Evolutionary conservation across 2,329 filamentous ascomycete genomes (phyloP).

Genomic region (Fonsecaea erecta): DNA sequence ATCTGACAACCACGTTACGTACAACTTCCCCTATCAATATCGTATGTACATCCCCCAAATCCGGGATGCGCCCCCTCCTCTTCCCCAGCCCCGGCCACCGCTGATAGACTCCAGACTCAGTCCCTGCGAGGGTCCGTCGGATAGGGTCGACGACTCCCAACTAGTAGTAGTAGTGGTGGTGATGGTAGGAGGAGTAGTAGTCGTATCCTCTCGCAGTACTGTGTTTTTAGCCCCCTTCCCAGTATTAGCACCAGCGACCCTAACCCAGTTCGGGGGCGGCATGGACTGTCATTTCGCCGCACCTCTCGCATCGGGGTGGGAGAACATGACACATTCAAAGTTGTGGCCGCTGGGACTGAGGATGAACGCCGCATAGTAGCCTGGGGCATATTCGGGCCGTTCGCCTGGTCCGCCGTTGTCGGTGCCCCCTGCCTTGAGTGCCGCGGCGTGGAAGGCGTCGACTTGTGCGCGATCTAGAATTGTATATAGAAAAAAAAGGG

Average conservation of each 20-base stretch:
- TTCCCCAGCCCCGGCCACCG: neutral
- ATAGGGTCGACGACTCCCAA: too few species aligned
- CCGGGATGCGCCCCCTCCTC: neutral
- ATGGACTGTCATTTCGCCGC: conserved; percentile 7
- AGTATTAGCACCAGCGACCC: neutral
- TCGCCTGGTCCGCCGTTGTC: conserved; percentile 57
- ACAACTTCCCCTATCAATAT: neutral
- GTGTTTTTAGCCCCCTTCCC: neutral
- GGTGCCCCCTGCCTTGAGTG: conserved; percentile 51
- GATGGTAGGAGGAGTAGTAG: too few species aligned
- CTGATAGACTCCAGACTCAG: conserved; percentile 10
- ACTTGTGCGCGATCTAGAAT: conserved; percentile 42
- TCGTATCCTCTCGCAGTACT: neutral
- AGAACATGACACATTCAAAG: conserved; percentile 52
- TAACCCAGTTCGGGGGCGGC: neutral
- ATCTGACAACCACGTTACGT: neutral
- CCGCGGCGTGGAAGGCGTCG: conserved; percentile 53
- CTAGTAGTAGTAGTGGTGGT: too few species aligned
- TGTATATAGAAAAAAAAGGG: too few species aligned
- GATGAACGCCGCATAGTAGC: conserved; percentile 59
- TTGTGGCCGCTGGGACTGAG: conserved; percentile 59
- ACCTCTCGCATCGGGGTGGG: neutral
- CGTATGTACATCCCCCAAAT: conserved; percentile 19
- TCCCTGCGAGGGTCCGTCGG: neutral
- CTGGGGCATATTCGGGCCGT: conserved; percentile 50